Evolutionary conservation across 2,329 filamentous ascomycete species (phyloP), one percentile per base, ranked within the genome.

Genomic region (Drechslerella stenobrocha): DNA sequence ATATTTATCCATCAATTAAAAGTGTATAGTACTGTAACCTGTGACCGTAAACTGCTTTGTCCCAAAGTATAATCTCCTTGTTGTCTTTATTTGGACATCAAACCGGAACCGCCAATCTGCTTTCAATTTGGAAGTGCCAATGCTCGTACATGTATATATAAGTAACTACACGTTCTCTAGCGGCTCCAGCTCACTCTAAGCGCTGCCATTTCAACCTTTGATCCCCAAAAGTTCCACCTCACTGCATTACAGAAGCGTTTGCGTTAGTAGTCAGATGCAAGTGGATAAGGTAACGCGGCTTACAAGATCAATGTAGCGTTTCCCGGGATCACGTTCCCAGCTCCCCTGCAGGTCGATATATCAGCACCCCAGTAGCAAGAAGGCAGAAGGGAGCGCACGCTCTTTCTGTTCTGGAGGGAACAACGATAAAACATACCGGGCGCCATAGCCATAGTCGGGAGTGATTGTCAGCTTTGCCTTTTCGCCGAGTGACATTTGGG

Each of bases 401-500:
- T n/a, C n/a, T n/a, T n/a, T n/a, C n/a, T n/a, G n/a, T n/a, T n/a
- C n/a, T n/a, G n/a, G n/a, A n/a, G n/a, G n/a, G n/a, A n/a, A n/a
- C n/a, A n/a, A n/a, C n/a, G n/a, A n/a, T n/a, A n/a, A n/a, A n/a
- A 48, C 52, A 6, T 47, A 65, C 60, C 46, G 46, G 8, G 64
- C 50, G 15, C 64, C 64, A 44, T 69, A 69, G 24, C 44, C 64
- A 32, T 69, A 61, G 22, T 69, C 64, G n/a, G 83, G 81, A 70
- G 86, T 83, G 75, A 97, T 96, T 72, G 86, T 87, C 71, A 98
- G 81, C 52, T 84, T 88, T 53, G 90, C 86, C 80, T 89, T 92
- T 83, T 97, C 92, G 76, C 92, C 91, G 61, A 95, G 80, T 76
- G 87, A 86, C 92, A 98, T 96, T 75, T 84, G 81, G 52, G 80